Evolutionary conservation across 2,329 filamentous ascomycete genomes (phyloP).

Genomic region (Colletotrichum spinosum): DNA sequence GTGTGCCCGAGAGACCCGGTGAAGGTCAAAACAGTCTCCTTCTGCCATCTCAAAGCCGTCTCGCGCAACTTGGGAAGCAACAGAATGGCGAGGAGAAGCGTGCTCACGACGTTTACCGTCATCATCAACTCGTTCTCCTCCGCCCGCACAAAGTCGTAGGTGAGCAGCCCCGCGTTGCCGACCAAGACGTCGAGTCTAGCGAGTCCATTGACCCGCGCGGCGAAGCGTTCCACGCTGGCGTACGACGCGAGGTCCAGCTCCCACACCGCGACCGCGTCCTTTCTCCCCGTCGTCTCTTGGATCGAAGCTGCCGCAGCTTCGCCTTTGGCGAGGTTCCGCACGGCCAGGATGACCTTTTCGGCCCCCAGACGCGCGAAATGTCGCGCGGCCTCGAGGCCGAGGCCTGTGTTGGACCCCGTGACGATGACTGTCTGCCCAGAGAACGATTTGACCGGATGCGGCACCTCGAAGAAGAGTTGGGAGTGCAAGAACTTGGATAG

Average conservation of each 20-base stretch:
- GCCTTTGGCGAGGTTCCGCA: conserved; percentile 52
- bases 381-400: conserved; percentile 15
- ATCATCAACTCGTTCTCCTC: conserved; percentile 56
- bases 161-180: conserved; percentile 47
- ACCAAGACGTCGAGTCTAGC: conserved; percentile 52
- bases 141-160: conserved; percentile 30
- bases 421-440: conserved; percentile 24
- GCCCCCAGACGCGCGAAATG: conserved; percentile 44
- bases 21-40: conserved; percentile 7
- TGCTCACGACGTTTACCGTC: conserved; percentile 59
- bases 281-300: conserved; percentile 42
- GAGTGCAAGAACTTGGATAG: neutral
- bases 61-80: conserved; percentile 54
- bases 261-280: conserved; percentile 53
- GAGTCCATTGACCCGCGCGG: conserved; percentile 44
- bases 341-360: conserved; percentile 53
- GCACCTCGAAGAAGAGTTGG: conserved; percentile 4
- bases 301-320: conserved; percentile 51
- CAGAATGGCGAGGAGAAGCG: conserved; percentile 55
- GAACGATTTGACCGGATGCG: neutral
- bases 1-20: neutral
- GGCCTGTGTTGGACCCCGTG: conserved; percentile 26
- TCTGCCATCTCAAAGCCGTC: conserved; percentile 46
- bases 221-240: conserved; percentile 51
- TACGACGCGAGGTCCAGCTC: conserved; percentile 55